Evolutionary conservation across 331 rosid species (phyloP).

Genomic region (Quercus lobata): DNA sequence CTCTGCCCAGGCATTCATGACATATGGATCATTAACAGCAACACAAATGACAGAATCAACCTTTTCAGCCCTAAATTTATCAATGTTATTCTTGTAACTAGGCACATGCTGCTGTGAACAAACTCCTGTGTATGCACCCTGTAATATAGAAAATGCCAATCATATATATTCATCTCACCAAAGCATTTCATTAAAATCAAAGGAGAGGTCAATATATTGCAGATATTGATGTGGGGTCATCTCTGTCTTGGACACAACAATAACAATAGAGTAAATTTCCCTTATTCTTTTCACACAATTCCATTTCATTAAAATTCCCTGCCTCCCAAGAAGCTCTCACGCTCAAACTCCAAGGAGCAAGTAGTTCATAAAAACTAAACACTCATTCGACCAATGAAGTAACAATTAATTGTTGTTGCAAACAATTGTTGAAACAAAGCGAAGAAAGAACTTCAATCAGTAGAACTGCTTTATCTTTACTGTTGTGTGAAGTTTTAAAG

Average conservation of each 20-base stretch:
- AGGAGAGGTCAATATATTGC: neutral
- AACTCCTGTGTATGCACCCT: slow-evolving; percentile 98
- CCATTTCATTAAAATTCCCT: neutral
- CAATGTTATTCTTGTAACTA: slow-evolving; percentile 67
- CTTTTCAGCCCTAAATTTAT: slow-evolving; percentile 81
- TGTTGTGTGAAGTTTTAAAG: neutral
- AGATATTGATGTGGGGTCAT: neutral
- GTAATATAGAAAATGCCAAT: slow-evolving; percentile 7
- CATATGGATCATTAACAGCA: slow-evolving; percentile 79
- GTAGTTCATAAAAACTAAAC: neutral
- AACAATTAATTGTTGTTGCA: neutral
- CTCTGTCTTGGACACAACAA: neutral
- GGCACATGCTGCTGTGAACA: slow-evolving; percentile 94
- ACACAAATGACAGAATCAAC: slow-evolving; percentile 86
- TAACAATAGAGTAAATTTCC: neutral
- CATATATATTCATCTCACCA: neutral
- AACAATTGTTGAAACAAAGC: neutral
- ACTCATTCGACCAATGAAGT: neutral
- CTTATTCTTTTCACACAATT: slow-evolving; percentile 8
- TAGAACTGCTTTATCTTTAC: neutral
- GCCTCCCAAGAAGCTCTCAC: neutral
- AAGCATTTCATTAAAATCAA: slow-evolving; percentile 4
- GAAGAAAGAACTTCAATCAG: neutral
- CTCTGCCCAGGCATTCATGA: slow-evolving; percentile 84
- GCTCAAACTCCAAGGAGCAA: neutral